Evolutionary conservation across 2,329 filamentous ascomycete genomes (phyloP).

Genomic region (Sporothrix pseudoabietina): DNA sequence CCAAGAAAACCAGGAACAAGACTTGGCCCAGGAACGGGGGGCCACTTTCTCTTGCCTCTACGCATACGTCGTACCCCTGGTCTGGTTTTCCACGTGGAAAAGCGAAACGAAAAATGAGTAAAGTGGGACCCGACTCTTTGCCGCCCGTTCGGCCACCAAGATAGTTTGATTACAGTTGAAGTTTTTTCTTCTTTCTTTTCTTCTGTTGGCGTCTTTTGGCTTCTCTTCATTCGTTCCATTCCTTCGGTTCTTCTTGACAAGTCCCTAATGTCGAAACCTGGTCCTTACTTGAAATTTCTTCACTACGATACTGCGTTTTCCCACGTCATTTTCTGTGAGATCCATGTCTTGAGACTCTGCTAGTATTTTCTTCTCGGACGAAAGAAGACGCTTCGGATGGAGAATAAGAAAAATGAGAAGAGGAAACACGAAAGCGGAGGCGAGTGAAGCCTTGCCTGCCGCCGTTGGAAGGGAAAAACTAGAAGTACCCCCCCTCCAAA

Average conservation of each 20-base stretch:
- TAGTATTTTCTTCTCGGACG: neutral
- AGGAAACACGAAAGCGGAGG: constrained; percentile 32
- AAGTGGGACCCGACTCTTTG: neutral
- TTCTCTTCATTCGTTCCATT: neutral
- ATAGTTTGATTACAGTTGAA: constrained; percentile 10
- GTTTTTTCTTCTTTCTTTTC: neutral
- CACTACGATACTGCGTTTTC: neutral
- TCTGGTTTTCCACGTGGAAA: constrained; percentile 17
- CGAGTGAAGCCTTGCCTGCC: neutral
- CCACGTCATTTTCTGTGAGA: neutral
- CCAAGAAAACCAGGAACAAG: neutral
- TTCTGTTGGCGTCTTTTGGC: neutral
- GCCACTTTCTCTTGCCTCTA: too few species aligned
- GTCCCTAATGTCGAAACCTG: neutral
- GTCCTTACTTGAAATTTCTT: neutral
- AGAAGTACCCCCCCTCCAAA: too few species aligned
- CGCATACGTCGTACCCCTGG: neutral
- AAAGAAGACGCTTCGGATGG: neutral
- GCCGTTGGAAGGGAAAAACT: neutral
- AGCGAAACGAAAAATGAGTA: neutral
- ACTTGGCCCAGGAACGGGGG: neutral
- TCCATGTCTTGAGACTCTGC: constrained; percentile 2
- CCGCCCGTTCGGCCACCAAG: constrained; percentile 11
- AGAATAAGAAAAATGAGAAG: constrained; percentile 3
- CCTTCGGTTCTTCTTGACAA: neutral